Percentiles rank a stretch among this genome's conserved stretches.
Conservation (phyloP, 2,329 filamentous ascomycete genomes). For the Fusarium euwallaceae region DNA sequence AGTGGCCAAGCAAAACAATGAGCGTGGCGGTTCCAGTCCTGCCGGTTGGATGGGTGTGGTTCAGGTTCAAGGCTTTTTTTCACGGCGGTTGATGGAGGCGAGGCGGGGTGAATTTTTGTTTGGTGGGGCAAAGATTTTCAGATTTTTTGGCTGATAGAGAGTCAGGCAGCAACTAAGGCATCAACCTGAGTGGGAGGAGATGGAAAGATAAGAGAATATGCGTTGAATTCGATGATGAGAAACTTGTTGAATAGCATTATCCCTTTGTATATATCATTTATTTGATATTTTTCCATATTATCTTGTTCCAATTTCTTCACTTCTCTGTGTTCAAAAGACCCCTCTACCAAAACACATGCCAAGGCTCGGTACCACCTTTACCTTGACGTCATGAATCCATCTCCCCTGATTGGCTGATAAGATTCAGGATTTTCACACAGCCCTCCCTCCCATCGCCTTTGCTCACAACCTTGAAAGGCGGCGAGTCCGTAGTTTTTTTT, state of each 20-base stretch:
- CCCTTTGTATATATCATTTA: background rate
- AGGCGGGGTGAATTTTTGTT: conserved; percentile 58
- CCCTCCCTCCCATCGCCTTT: conserved; percentile 26
- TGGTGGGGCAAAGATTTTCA: conserved; percentile 54
- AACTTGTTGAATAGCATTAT: background rate
- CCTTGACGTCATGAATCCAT: conserved; percentile 45
- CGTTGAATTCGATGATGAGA: background rate
- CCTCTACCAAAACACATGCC: background rate
- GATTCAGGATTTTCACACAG: conserved; percentile 36
- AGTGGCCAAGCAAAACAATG: conserved; percentile 42
- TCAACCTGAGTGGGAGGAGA: conserved; percentile 25
- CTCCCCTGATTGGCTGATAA: conserved; percentile 38
- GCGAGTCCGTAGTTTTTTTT: conserved; percentile 27
- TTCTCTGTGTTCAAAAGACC: background rate
- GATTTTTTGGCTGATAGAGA: conserved; percentile 51
- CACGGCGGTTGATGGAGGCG: conserved; percentile 49
- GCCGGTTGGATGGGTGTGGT: conserved; percentile 34
- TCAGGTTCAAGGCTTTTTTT: conserved; percentile 33
- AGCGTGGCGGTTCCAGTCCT: conserved; percentile 47
- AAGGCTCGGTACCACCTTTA: conserved; percentile 3
- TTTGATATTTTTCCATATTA: background rate
- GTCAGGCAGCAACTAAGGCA: conserved; percentile 56
- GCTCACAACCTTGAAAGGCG: conserved; percentile 31
- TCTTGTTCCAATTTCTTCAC: background rate
- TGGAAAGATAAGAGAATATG: background rate